Evolutionary conservation across 176 grass and related monocot species (phyloP).

Genomic region (Bonia amplexicaulis): DNA sequence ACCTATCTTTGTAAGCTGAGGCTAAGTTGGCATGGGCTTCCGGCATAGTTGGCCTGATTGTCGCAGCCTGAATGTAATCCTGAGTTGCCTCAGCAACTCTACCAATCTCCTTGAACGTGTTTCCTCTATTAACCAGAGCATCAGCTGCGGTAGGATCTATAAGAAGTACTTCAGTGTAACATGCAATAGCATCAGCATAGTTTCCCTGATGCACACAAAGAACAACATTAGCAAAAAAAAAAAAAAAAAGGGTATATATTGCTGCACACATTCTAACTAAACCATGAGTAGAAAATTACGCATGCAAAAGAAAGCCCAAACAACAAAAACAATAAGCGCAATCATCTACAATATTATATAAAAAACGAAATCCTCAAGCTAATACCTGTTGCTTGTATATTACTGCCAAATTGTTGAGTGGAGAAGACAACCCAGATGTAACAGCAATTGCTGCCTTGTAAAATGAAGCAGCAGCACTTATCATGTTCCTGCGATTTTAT

Average conservation of each 20-base stretch:
- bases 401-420: conserved; percentile 82
- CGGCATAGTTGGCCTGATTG: conserved; percentile 74
- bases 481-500: conserved; percentile 61
- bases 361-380: background rate
- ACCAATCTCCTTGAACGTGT: conserved; percentile 92
- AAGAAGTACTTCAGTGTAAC: conserved; percentile 74
- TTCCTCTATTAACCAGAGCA: conserved; percentile 87
- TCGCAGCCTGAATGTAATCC: conserved; percentile 76
- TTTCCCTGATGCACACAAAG: conserved; percentile 53
- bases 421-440: conserved; percentile 78
- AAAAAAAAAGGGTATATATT: background rate
- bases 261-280: background rate
- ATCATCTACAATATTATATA: background rate
- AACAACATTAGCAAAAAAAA: background rate
- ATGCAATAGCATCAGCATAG: conserved; percentile 80
- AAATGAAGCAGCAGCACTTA: conserved; percentile 61
- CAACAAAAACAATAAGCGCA: background rate
- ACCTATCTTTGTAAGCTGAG: conserved; percentile 95
- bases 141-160: conserved; percentile 82
- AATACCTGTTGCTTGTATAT: conserved; percentile 95
- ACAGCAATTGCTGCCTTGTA: conserved; percentile 85
- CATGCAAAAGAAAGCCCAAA: background rate
- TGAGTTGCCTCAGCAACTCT: conserved; percentile 86
- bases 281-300: background rate
- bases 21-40: conserved; percentile 95